Conservation (phyloP, 2,329 filamentous ascomycete species). For the Taxawa tesnikishii region DNA sequence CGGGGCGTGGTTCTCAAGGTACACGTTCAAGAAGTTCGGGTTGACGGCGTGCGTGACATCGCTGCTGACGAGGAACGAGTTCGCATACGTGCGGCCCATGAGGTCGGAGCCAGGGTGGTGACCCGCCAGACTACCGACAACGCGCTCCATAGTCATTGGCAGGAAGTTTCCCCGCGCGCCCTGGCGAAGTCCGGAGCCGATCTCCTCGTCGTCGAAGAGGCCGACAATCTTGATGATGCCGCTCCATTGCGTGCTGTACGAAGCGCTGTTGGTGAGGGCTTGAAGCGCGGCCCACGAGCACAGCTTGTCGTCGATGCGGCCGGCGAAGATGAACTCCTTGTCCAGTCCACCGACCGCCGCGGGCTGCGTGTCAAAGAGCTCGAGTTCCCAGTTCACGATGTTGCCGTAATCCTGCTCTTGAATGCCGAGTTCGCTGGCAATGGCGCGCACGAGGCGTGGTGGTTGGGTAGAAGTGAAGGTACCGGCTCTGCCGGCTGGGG, state of each 20-base stretch:
- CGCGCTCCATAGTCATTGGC: constrained; percentile 65
- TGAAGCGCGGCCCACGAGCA: constrained; percentile 88
- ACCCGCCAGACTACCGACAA: constrained; percentile 54
- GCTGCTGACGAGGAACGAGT: constrained; percentile 81
- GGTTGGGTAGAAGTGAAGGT: constrained; percentile 78
- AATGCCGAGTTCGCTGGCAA: constrained; percentile 66
- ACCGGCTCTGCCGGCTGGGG: constrained; percentile 30
- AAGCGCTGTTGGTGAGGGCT: constrained; percentile 52
- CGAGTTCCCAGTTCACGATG: constrained; percentile 93
- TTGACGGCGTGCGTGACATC: constrained; percentile 92
- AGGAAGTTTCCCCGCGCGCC: constrained; percentile 86
- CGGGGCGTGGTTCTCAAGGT: constrained; percentile 76
- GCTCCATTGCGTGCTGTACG: constrained; percentile 42
- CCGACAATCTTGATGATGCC: constrained; percentile 75
- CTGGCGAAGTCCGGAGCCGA: constrained; percentile 80
- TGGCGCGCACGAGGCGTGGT: constrained; percentile 69
- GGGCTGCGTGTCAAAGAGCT: constrained; percentile 84
- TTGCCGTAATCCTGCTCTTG: constrained; percentile 43
- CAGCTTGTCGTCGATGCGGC: constrained; percentile 93
- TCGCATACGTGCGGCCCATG: constrained; percentile 72
- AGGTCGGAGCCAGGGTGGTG: constrained; percentile 37
- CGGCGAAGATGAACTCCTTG: constrained; percentile 88
- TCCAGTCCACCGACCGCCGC: constrained; percentile 75
- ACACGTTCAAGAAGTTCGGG: constrained; percentile 78
- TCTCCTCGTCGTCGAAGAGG: constrained; percentile 96